Evolutionary conservation across 495 filamentous ascomycete species (phyloP), one percentile per base, ranked within the genome.

Genomic region (Thermothielavioides terrestris): DNA sequence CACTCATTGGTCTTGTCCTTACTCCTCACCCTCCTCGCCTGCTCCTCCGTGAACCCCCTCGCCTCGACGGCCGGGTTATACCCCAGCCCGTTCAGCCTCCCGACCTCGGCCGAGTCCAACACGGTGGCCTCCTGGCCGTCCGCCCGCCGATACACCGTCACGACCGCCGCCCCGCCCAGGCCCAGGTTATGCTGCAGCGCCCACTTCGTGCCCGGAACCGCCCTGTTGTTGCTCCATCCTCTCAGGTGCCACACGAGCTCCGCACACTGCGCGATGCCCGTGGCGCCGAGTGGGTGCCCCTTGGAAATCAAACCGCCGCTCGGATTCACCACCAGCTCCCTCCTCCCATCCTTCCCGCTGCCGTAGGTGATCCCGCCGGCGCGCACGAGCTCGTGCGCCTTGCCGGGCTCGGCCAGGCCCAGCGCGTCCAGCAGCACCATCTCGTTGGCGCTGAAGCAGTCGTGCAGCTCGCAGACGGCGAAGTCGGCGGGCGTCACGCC

Each of bases 361-460:
- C 89, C 90, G 61, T 94, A 95, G 0, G 92, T 96, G 64, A 96
- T 95, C 56, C 89, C 88, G 18, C 89, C 90, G 11, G 66, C 71
- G 14, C 89, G 79, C 15, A 96, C 88, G 77, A 98, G 81, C 66
- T 95, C 88, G 61, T 96, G 90, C 0, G 92, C 92, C 66, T 89
- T 89, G 0, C 91, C 92, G 0, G 75, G 79, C 51, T 80, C 78
- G 30, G 75, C 80, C 2, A 98, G 76, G 12, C 89, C 90, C 4
- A 98, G 74, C 0, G 85, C 88, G 63, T 96, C 91, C 34, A 98
- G 80, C 1, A 81, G 80, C 31, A 90, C 77, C 79, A 98, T 83
- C 71, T 96, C 91, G 62, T 98, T 98, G 20, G 91, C 82, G 6
- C 85, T 90, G 76, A 98, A 98, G 70, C 92, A 98, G 66, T 98